Percentiles rank a stretch among this genome's conserved stretches.
These are phyloP conservation scores for Fusarium tanahbumbuense DNA, from an alignment of 2,329 filamentous ascomycete genomes.

Conservation along the genomic window DNA sequence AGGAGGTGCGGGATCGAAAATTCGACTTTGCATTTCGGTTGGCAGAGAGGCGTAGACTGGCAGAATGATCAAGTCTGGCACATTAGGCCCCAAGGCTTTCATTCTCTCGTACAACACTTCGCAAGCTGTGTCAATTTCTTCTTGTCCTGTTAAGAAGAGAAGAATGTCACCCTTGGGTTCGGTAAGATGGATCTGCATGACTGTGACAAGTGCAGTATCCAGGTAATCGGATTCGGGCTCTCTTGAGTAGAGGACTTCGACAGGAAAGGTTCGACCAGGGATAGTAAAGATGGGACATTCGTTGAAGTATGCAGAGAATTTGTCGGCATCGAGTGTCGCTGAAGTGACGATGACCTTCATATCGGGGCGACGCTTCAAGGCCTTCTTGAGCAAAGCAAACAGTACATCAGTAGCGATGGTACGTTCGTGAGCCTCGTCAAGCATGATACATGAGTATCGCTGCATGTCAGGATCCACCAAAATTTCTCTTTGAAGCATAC, in stretches of 20 bases:
- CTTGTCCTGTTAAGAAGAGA: slow-evolving; percentile 96
- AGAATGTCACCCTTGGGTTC: slow-evolving; percentile 94
- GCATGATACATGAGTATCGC: slow-evolving; percentile 95
- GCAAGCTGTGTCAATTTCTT: slow-evolving; percentile 95
- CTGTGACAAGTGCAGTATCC: slow-evolving; percentile 91
- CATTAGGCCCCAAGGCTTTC: slow-evolving; percentile 90
- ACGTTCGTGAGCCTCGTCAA: slow-evolving; percentile 97
- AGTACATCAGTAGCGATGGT: slow-evolving; percentile 96
- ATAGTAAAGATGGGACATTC: slow-evolving; percentile 97
- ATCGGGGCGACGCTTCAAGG: slow-evolving; percentile 84
- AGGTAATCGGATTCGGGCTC: slow-evolving; percentile 97
- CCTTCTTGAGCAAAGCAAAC: slow-evolving; percentile 94
- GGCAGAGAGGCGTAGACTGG: slow-evolving; percentile 97
- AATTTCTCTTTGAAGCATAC: slow-evolving; percentile 96
- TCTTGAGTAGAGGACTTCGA: slow-evolving; percentile 93
- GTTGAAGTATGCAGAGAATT: slow-evolving; percentile 97
- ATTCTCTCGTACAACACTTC: slow-evolving; percentile 95
- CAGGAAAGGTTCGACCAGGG: slow-evolving; percentile 92
- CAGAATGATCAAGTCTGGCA: slow-evolving; percentile 91
- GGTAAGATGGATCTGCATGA: slow-evolving; percentile 97
- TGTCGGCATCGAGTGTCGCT: slow-evolving; percentile 95
- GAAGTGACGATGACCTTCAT: slow-evolving; percentile 97
- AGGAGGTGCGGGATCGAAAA: slow-evolving; percentile 91
- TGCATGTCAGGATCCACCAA: slow-evolving; percentile 89
- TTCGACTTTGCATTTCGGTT: slow-evolving; percentile 90